phyloP scores from a whole-genome alignment of 2,329 filamentous ascomycete genomes.

The Sporothrix euskadiensis region DNA sequence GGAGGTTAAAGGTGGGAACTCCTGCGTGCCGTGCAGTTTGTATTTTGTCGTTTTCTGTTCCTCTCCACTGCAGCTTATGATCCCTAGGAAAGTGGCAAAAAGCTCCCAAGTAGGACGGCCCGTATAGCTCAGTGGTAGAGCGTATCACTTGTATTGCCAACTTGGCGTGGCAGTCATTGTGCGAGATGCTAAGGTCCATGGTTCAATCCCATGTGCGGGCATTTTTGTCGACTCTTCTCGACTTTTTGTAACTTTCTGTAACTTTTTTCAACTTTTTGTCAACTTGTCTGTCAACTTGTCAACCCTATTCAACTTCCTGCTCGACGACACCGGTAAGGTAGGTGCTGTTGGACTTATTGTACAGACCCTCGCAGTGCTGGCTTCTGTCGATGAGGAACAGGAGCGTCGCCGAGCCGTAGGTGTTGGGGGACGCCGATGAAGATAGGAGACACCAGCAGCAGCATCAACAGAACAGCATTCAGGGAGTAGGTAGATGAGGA shows the following conservation, averaged over 20 bases:
- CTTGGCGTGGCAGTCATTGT: constrained; percentile 26
- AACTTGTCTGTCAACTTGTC: constrained; percentile 26
- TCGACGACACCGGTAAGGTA: constrained; percentile 49
- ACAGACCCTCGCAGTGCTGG: constrained; percentile 57
- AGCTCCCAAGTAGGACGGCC: constrained; percentile 11
- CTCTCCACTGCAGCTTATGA: background rate
- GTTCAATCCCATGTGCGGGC: constrained; percentile 34
- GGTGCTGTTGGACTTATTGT: constrained; percentile 47
- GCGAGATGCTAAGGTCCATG: constrained; percentile 34
- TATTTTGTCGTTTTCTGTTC: background rate
- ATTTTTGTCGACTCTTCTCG: constrained; percentile 11
- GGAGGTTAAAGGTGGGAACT: too few relatives aligned
- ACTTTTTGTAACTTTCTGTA: background rate
- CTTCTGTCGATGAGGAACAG: constrained; percentile 56
- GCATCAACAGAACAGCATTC: background rate
- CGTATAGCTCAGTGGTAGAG: constrained; percentile 34
- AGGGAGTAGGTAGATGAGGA: background rate
- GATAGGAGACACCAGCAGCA: too few relatives aligned
- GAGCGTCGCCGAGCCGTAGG: constrained; percentile 49
- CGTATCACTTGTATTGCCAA: constrained; percentile 32
- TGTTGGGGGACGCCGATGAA: constrained; percentile 25
- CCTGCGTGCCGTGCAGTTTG: background rate
- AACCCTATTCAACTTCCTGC: constrained; percentile 53
- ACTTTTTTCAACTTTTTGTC: background rate
- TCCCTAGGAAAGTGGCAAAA: background rate